Conservation (phyloP, 2,329 filamentous ascomycete genomes). For the Alternaria dauci region DNA sequence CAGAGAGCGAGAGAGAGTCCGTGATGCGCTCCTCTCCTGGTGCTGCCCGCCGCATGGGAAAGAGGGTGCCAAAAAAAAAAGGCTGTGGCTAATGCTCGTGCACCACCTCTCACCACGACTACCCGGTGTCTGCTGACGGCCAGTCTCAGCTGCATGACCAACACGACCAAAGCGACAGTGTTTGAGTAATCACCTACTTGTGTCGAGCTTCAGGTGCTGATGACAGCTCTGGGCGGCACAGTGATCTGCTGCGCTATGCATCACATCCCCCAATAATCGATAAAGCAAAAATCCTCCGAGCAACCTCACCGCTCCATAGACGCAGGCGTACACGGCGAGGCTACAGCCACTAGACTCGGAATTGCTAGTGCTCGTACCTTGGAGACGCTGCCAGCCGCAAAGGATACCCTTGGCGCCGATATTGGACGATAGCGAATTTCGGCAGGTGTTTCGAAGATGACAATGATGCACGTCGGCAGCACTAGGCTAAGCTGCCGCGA, state of each 20-base stretch:
- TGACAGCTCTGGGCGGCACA: slow-evolving; percentile 14
- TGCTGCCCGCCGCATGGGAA: slow-evolving; percentile 16
- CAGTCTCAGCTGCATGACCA: not conserved
- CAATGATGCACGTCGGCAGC: slow-evolving; percentile 27
- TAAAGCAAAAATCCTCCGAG: slow-evolving; percentile 23
- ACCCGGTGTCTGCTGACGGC: slow-evolving; percentile 5
- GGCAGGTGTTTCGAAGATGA: slow-evolving; percentile 24
- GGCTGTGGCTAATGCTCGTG: not conserved
- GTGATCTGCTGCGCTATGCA: slow-evolving; percentile 19
- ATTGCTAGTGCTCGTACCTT: slow-evolving; percentile 16
- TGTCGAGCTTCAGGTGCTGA: slow-evolving; percentile 13
- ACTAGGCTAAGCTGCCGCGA: slow-evolving; percentile 33
- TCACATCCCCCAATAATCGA: slow-evolving; percentile 11
- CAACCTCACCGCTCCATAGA: slow-evolving; percentile 26
- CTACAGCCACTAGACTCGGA: slow-evolving; percentile 15
- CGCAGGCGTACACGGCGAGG: slow-evolving; percentile 16
- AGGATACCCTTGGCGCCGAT: slow-evolving; percentile 27
- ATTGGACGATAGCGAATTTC: slow-evolving; percentile 30
- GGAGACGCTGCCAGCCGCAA: slow-evolving; percentile 20
- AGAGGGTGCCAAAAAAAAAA: not conserved
- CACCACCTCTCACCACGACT: not conserved
- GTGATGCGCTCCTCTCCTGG: slow-evolving; percentile 20
- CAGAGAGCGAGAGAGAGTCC: slow-evolving; percentile 10
- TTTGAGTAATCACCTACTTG: not conserved
- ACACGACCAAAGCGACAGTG: not conserved